These are phyloP conservation scores for Herpetospermum pedunculosum DNA, from an alignment of 306 rosid species.

Conservation along the genomic window DNA sequence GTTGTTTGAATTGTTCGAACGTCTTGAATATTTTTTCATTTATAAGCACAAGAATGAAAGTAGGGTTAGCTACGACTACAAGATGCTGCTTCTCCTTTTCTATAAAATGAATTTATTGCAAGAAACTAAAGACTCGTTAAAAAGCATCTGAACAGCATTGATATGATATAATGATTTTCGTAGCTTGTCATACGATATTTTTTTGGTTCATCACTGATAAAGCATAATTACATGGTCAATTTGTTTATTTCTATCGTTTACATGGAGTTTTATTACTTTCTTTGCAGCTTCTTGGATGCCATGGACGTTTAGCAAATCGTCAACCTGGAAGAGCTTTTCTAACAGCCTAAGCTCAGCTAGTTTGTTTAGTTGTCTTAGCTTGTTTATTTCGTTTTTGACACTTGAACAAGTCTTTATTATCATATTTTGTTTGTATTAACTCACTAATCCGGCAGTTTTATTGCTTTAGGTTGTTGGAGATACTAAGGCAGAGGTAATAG, in stretches of 20 bases:
- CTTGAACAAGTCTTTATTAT: not conserved
- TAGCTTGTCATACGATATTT: not conserved
- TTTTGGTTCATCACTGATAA: not conserved
- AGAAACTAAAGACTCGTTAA: not conserved
- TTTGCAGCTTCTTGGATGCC: constrained; percentile 8
- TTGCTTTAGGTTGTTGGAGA: not conserved
- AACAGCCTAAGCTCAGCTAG: not conserved
- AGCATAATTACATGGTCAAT: not conserved
- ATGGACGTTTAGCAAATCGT: constrained; percentile 1
- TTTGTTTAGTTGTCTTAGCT: not conserved
- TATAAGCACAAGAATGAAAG: not conserved
- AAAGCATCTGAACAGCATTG: not conserved
- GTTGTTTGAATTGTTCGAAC: not conserved
- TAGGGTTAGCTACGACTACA: not conserved
- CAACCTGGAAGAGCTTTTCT: constrained; percentile 7
- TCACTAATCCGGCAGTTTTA: not conserved
- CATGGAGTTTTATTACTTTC: not conserved
- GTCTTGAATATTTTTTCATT: not conserved
- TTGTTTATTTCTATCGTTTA: not conserved
- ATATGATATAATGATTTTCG: not conserved
- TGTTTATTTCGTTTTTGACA: not conserved
- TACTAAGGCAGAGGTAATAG: not conserved
- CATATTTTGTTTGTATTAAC: not conserved
- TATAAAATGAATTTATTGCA: not conserved
- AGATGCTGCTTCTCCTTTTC: not conserved